Conservation (phyloP, 2,329 filamentous ascomycete genomes). For the Exophiala sp. region DNA sequence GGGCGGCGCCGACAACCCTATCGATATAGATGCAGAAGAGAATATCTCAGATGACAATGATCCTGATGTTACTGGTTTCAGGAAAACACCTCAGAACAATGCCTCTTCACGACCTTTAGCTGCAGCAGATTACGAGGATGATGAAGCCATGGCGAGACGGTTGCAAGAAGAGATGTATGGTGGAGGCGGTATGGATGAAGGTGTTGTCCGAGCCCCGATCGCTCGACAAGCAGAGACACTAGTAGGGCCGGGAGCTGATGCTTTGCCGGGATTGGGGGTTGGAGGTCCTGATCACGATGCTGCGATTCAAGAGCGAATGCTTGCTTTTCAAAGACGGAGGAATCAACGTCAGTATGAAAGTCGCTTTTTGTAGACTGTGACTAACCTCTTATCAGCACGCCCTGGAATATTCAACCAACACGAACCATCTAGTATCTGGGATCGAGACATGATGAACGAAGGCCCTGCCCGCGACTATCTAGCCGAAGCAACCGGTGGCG, state of each 20-base stretch:
- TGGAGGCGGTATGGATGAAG: slow-evolving; percentile 45
- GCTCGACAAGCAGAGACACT: slow-evolving; percentile 87
- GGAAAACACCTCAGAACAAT: slow-evolving; percentile 29
- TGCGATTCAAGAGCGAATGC: slow-evolving; percentile 61
- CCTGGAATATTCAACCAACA: slow-evolving; percentile 69
- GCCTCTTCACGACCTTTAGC: slow-evolving; percentile 34
- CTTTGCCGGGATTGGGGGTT: slow-evolving; percentile 42
- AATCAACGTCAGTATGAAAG: slow-evolving; percentile 29
- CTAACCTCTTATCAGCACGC: slow-evolving; percentile 12
- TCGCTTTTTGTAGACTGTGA: neutral
- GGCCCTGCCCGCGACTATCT: slow-evolving; percentile 49
- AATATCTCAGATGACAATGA: slow-evolving; percentile 39
- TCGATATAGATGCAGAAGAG: slow-evolving; percentile 73
- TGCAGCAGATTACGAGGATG: slow-evolving; percentile 62
- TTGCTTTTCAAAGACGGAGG: slow-evolving; percentile 40
- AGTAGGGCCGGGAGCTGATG: slow-evolving; percentile 64
- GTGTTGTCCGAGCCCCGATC: slow-evolving; percentile 84
- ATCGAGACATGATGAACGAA: slow-evolving; percentile 42
- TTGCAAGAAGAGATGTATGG: slow-evolving; percentile 90
- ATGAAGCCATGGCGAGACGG: slow-evolving; percentile 88
- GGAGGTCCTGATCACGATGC: slow-evolving; percentile 48
- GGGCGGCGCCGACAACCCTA: slow-evolving; percentile 31
- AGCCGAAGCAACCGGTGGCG: slow-evolving; percentile 61
- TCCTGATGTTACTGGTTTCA: slow-evolving; percentile 36
- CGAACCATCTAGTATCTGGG: slow-evolving; percentile 56